A percentile compares a stretch with the other conserved stretches of the same genome.
Evolutionary conservation across 202 grass and related monocot species (phyloP).

Genomic region (Cymbopogon flexuosus): DNA sequence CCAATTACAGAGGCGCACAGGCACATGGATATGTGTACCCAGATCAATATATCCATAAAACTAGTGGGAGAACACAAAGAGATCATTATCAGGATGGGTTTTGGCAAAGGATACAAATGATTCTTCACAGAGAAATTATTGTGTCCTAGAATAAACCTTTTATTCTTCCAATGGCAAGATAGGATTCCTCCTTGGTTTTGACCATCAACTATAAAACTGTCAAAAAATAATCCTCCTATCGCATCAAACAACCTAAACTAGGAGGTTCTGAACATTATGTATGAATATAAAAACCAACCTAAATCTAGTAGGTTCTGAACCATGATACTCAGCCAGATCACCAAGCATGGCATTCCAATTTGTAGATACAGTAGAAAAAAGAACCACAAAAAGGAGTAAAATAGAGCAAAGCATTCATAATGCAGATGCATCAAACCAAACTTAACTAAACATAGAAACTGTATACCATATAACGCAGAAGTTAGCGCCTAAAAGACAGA

Average conservation of each 20-base stretch:
- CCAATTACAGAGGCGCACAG: neutral
- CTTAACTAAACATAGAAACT: slow-evolving; percentile 28
- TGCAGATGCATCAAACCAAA: slow-evolving; percentile 11
- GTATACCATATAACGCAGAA: slow-evolving; percentile 41
- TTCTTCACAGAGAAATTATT: neutral
- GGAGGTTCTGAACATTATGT: neutral
- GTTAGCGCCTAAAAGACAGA: slow-evolving; percentile 43
- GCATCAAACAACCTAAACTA: neutral
- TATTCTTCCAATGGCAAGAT: too few species aligned
- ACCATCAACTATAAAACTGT: neutral
- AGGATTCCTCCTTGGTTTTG: neutral
- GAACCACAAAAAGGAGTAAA: neutral
- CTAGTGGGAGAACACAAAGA: neutral
- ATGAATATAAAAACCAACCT: neutral
- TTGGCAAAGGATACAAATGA: neutral
- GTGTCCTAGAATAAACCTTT: neutral
- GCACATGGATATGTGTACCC: neutral
- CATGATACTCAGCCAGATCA: neutral
- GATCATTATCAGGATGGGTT: neutral
- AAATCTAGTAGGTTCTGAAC: neutral
- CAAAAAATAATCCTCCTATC: neutral
- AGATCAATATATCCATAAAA: neutral
- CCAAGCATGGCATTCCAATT: neutral
- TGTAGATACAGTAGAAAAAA: neutral
- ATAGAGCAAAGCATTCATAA: slow-evolving; percentile 8